Evolutionary conservation across 768 basidiomycete genomes (phyloP).

Genomic region (Rubroboletus satanas): DNA sequence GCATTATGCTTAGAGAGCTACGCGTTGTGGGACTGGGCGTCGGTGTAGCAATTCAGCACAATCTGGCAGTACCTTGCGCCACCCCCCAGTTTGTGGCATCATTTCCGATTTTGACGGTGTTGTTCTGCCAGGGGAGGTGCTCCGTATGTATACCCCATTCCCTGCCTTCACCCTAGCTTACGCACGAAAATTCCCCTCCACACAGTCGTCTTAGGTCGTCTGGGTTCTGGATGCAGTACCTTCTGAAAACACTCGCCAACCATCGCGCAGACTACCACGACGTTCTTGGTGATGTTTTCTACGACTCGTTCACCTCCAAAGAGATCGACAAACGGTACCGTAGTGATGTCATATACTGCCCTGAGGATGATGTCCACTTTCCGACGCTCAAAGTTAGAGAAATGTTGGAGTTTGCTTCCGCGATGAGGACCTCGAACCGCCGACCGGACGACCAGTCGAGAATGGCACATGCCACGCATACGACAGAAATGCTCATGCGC

Average conservation of each 20-base stretch:
- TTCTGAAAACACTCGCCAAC: slow-evolving; percentile 50
- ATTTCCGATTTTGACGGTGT: slow-evolving; percentile 61
- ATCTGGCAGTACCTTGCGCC: slow-evolving; percentile 48
- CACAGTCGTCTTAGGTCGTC: slow-evolving; percentile 78
- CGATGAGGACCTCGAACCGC: slow-evolving; percentile 42
- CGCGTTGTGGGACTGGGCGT: slow-evolving; percentile 49
- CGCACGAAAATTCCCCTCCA: neutral
- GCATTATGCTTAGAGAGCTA: slow-evolving; percentile 49
- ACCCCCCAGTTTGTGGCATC: slow-evolving; percentile 54
- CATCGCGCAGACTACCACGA: slow-evolving; percentile 38
- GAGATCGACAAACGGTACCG: slow-evolving; percentile 44
- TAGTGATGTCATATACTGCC: slow-evolving; percentile 44
- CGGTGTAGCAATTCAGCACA: slow-evolving; percentile 42
- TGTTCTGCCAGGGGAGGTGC: slow-evolving; percentile 71
- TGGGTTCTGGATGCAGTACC: slow-evolving; percentile 57
- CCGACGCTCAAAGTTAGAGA: slow-evolving; percentile 42
- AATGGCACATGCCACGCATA: slow-evolving; percentile 25
- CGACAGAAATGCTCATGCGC: slow-evolving; percentile 51
- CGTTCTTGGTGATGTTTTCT: slow-evolving; percentile 41
- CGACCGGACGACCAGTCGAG: slow-evolving; percentile 19
- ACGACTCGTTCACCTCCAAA: slow-evolving; percentile 43
- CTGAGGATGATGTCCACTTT: slow-evolving; percentile 24
- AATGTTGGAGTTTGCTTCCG: slow-evolving; percentile 50
- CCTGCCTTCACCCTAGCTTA: neutral
- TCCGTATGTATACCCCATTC: slow-evolving; percentile 47